Percentiles rank a stretch among this genome's conserved stretches.
phyloP scores from a whole-genome alignment of 2,329 filamentous ascomycete genomes.

The Aspergillus thermomutatus region DNA sequence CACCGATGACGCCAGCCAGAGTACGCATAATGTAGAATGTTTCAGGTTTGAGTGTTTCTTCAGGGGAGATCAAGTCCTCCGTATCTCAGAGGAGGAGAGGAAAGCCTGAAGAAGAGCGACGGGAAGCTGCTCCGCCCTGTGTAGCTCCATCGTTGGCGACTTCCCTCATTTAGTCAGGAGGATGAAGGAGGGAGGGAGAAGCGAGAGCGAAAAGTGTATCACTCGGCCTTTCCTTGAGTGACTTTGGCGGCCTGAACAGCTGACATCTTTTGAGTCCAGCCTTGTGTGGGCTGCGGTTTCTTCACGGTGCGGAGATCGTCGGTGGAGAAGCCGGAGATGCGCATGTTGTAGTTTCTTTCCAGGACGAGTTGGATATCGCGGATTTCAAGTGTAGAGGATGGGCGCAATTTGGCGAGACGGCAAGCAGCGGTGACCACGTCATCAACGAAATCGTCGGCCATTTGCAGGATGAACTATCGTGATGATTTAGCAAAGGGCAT shows the following conservation, averaged over 20 bases:
- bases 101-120: not conserved
- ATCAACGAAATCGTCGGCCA: constrained; percentile 94
- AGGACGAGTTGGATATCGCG: constrained; percentile 80
- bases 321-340: constrained; percentile 88
- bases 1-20: not conserved
- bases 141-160: not conserved
- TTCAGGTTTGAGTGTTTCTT: not conserved
- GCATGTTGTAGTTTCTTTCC: constrained; percentile 83
- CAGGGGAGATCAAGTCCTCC: not conserved
- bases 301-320: constrained; percentile 93
- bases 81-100: no score
- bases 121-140: not conserved
- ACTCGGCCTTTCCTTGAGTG: constrained; percentile 44
- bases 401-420: constrained; percentile 87
- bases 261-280: constrained; percentile 96
- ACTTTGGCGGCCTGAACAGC: constrained; percentile 91
- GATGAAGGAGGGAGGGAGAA: not conserved
- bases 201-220: constrained; percentile 3
- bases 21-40: not conserved
- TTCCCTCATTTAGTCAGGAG: not conserved
- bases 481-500: constrained; percentile 4
- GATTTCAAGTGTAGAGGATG: constrained; percentile 85
- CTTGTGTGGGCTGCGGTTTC: constrained; percentile 82
- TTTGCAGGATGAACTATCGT: constrained; percentile 72
- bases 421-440: constrained; percentile 83